phyloP scores from a whole-genome alignment of 2,329 filamentous ascomycete genomes.

The Alternaria angustiovoidea region DNA sequence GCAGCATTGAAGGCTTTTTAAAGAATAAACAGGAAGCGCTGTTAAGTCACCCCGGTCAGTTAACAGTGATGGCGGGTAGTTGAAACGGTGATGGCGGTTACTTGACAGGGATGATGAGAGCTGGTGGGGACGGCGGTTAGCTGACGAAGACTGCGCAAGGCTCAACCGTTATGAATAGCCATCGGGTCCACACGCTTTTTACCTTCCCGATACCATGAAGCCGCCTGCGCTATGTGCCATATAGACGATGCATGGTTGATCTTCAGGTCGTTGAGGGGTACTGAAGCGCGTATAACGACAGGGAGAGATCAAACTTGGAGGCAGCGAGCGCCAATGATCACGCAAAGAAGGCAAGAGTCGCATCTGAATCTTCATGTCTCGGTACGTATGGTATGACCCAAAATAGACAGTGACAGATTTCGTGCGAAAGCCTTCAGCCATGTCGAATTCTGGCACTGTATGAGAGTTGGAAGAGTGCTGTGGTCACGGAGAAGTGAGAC shows the following conservation, averaged over 20 bases:
- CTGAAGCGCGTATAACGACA: neutral
- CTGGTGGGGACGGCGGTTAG: neutral
- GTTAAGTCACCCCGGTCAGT: neutral
- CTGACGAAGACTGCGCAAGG: neutral
- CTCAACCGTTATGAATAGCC: neutral
- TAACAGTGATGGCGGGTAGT: neutral
- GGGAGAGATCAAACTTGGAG: neutral
- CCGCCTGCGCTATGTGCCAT: neutral
- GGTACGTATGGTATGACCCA: neutral
- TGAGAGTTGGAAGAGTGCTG: neutral
- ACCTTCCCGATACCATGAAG: neutral
- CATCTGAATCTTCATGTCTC: neutral
- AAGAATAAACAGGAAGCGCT: neutral
- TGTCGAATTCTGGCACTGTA: neutral
- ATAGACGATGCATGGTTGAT: neutral
- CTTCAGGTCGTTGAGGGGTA: neutral
- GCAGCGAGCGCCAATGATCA: neutral
- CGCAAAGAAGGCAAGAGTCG: neutral
- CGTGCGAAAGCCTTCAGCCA: neutral
- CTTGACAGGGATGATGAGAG: neutral
- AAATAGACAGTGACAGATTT: neutral
- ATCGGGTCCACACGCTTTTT: neutral
- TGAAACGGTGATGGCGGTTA: neutral
- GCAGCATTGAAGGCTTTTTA: neutral
- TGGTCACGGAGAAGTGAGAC: neutral